These are phyloP conservation scores for Encephalitozoon hellem DNA, from an alignment of 371 early-diverging fungal species.

Conservation along the genomic window DNA sequence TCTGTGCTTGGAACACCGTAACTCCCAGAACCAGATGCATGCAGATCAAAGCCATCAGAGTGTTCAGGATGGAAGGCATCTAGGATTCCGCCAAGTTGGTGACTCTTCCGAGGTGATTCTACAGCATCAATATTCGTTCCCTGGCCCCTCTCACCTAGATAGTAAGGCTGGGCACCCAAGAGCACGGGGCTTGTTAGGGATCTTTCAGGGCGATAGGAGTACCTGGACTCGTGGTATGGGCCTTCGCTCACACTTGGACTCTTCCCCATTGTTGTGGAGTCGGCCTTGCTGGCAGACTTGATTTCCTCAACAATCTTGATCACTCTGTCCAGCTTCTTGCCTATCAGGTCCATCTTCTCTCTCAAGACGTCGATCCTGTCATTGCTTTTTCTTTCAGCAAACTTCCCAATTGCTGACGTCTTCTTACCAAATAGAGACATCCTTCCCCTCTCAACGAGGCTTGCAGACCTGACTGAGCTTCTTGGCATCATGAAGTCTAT, in stretches of 20 bases:
- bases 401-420: background rate
- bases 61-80: background rate
- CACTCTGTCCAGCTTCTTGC: slow-evolving; percentile 1
- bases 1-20: background rate
- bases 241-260: background rate
- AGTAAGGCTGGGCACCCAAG: background rate
- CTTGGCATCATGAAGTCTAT: background rate
- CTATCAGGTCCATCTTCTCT: background rate
- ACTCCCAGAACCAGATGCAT: background rate
- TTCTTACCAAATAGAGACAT: background rate
- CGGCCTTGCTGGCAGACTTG: background rate
- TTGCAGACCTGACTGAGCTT: background rate
- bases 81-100: background rate
- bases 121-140: background rate
- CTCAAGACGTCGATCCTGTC: background rate
- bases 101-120: background rate
- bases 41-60: background rate
- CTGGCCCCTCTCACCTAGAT: background rate
- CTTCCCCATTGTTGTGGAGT: background rate
- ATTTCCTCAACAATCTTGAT: background rate
- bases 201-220: background rate
- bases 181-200: background rate
- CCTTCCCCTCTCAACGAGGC: background rate
- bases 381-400: no score
- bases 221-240: background rate